A percentile compares a stretch with the other conserved stretches of the same genome.
Evolutionary conservation across 2,329 filamentous ascomycete species (phyloP).

Genomic region (Microsporum ferrugineum): DNA sequence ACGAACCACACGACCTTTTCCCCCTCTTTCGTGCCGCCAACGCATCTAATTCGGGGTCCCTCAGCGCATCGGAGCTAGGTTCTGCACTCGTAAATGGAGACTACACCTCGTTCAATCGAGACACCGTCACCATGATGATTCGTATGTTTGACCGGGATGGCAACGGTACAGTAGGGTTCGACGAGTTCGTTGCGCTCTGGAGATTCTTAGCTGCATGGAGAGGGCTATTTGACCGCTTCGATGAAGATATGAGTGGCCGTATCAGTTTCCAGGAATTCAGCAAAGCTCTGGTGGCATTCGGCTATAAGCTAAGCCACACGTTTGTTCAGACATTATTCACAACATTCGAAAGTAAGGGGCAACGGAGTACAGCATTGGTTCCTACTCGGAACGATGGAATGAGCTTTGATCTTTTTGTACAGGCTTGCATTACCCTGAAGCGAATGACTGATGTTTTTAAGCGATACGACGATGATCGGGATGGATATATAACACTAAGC

Average conservation of each 20-base stretch:
- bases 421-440: constrained; percentile 92
- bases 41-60: constrained; percentile 60
- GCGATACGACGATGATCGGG: constrained; percentile 92
- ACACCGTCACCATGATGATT: constrained; percentile 98
- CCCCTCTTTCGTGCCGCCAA: constrained; percentile 86
- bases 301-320: constrained; percentile 72
- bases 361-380: constrained; percentile 30
- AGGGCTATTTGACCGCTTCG: constrained; percentile 87
- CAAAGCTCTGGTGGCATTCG: constrained; percentile 83
- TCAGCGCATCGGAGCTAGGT: constrained; percentile 77
- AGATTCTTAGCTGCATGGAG: constrained; percentile 92
- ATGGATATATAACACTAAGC: constrained; percentile 78
- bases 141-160: constrained; percentile 96
- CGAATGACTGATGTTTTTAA: constrained; percentile 99
- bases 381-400: constrained; percentile 49
- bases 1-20: constrained; percentile 53
- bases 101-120: constrained; percentile 83
- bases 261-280: constrained; percentile 80
- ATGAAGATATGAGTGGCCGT: constrained; percentile 72
- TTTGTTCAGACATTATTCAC: constrained; percentile 79
- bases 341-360: constrained; percentile 60
- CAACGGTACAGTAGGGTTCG: constrained; percentile 78
- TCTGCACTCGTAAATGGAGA: constrained; percentile 92
- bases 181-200: constrained; percentile 95
- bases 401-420: constrained; percentile 94